Evolutionary conservation across 1,284 basidiomycete genomes (phyloP).

Genomic region (Farysia itapuensis): DNA sequence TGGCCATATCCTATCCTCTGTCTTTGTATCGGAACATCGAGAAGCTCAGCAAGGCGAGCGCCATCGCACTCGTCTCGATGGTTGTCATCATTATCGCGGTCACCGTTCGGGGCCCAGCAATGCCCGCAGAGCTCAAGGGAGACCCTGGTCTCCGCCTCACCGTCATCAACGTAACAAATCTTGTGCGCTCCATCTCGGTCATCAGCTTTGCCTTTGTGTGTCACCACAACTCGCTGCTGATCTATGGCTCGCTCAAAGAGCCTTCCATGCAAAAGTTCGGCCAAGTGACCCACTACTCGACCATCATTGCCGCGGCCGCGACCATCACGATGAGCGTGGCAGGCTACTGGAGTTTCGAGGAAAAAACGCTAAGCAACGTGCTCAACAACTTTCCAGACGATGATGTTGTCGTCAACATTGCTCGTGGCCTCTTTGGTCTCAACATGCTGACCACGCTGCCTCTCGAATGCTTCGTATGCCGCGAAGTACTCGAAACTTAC

Average conservation of each 20-base stretch:
- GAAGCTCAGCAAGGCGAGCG: slow-evolving; percentile 88
- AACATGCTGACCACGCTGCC: slow-evolving; percentile 99
- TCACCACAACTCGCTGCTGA: slow-evolving; percentile 63
- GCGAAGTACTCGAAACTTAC: slow-evolving; percentile 67
- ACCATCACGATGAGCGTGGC: slow-evolving; percentile 73
- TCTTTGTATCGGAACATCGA: slow-evolving; percentile 96
- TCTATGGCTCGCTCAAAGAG: slow-evolving; percentile 87
- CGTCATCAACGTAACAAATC: slow-evolving; percentile 75
- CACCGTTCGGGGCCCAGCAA: slow-evolving; percentile 79
- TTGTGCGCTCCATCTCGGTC: slow-evolving; percentile 56
- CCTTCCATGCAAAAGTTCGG: slow-evolving; percentile 94
- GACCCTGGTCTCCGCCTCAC: slow-evolving; percentile 64
- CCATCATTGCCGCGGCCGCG: slow-evolving; percentile 53
- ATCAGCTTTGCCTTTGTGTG: slow-evolving; percentile 60
- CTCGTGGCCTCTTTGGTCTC: slow-evolving; percentile 89
- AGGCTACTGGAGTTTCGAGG: slow-evolving; percentile 88
- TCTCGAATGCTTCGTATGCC: slow-evolving; percentile 87
- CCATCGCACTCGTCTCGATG: slow-evolving; percentile 79
- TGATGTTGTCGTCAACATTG: slow-evolving; percentile 67
- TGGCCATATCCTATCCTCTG: slow-evolving; percentile 76
- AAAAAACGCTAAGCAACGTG: slow-evolving; percentile 72
- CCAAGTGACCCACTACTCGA: slow-evolving; percentile 75
- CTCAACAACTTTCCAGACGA: slow-evolving; percentile 59
- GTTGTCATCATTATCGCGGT: slow-evolving; percentile 87
- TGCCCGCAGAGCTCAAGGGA: slow-evolving; percentile 77